Conservation (phyloP, 306 rosid genomes). For the Cercis canadensis region DNA sequence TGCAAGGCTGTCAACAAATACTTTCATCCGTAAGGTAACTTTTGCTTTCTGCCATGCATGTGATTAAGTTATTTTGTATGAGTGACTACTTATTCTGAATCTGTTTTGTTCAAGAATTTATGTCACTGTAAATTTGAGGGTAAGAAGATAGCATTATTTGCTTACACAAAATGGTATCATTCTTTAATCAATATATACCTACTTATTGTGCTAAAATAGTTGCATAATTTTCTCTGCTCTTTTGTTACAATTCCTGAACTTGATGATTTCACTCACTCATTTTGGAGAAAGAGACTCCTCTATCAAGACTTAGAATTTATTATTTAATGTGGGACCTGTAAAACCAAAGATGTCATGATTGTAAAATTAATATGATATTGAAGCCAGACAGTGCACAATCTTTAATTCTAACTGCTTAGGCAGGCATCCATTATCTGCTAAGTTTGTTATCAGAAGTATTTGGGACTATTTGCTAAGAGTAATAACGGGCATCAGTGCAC, state of each 20-base stretch:
- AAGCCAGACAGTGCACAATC: neutral
- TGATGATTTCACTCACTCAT: neutral
- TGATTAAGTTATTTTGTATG: neutral
- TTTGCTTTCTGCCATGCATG: constrained; percentile 12
- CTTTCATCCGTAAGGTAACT: constrained; percentile 74
- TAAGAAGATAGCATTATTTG: constrained; percentile 9
- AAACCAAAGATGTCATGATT: neutral
- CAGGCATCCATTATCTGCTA: neutral
- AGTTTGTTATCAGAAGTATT: neutral
- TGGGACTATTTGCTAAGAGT: neutral
- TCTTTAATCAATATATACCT: neutral
- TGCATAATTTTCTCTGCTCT: neutral
- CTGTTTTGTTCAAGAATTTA: constrained; percentile 15
- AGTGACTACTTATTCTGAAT: neutral
- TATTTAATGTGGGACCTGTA: too few species aligned
- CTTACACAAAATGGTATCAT: constrained; percentile 15
- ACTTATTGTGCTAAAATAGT: neutral
- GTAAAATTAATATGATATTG: constrained; percentile 6
- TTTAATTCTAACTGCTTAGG: neutral
- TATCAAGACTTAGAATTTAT: too few species aligned
- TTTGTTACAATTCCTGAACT: neutral
- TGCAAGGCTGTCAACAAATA: constrained; percentile 65
- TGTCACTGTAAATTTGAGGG: neutral
- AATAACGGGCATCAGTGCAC: too few species aligned
- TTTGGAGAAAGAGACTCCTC: too few species aligned